Percentiles rank a stretch among this genome's conserved stretches.
phyloP scores from a whole-genome alignment of 2,329 filamentous ascomycete genomes.

The Stagonosporopsis cucurbitacearum region DNA sequence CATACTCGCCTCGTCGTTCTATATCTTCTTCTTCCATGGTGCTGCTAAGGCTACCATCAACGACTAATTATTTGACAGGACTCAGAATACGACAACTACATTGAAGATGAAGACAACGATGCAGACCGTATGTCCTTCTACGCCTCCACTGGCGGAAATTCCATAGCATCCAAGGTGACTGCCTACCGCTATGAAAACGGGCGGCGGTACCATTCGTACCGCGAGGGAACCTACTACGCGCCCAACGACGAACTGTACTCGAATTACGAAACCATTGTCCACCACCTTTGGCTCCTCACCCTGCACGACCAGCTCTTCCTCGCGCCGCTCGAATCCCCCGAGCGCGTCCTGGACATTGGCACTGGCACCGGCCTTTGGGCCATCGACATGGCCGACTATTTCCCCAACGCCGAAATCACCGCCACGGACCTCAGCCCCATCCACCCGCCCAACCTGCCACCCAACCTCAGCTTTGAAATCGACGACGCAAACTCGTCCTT shows the following conservation, averaged over 20 bases:
- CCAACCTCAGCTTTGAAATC: constrained; percentile 55
- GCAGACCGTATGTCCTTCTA: constrained; percentile 35
- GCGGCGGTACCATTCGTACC: constrained; percentile 44
- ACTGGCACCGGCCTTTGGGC: constrained; percentile 48
- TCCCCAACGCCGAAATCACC: constrained; percentile 45
- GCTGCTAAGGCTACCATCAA: background rate
- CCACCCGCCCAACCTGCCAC: constrained; percentile 43
- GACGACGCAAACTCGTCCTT: constrained; percentile 53
- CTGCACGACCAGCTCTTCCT: constrained; percentile 46
- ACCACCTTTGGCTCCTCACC: constrained; percentile 46
- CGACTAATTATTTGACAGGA: constrained; percentile 24
- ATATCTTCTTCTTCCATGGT: background rate
- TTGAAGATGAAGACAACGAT: constrained; percentile 32
- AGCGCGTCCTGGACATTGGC: constrained; percentile 44
- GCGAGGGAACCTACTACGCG: constrained; percentile 44
- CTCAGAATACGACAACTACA: constrained; percentile 32
- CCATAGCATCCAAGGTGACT: constrained; percentile 49
- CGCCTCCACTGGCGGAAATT: constrained; percentile 42
- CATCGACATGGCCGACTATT: constrained; percentile 48
- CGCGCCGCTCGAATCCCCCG: constrained; percentile 38
- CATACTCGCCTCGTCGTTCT: background rate
- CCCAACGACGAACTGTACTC: constrained; percentile 44
- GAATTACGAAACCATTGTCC: constrained; percentile 39
- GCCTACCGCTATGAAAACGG: constrained; percentile 50
- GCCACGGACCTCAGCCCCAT: constrained; percentile 48